These are phyloP conservation scores for Ceratopteris richardii DNA, from an alignment of 75 land plant genomes.

Conservation along the genomic window DNA sequence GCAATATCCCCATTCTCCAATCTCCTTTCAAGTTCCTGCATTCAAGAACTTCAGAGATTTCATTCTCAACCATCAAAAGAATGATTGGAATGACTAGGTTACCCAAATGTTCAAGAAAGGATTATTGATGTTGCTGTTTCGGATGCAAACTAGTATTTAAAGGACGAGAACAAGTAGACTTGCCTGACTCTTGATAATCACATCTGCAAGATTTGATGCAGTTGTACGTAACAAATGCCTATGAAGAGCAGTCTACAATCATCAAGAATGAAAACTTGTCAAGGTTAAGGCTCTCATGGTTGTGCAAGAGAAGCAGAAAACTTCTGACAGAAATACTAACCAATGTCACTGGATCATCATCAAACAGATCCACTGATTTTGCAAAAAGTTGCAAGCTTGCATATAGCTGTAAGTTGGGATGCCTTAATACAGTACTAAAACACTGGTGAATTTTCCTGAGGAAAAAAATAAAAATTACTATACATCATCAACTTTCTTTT, in stretches of 20 bases:
- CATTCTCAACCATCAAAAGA: no score
- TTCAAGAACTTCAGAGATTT: slow-evolving; percentile 6
- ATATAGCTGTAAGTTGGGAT: slow-evolving; percentile 39
- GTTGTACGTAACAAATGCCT: slow-evolving; percentile 79
- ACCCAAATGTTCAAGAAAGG: no score
- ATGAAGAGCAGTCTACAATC: slow-evolving; percentile 57
- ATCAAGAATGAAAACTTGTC: no score
- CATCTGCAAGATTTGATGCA: slow-evolving; percentile 62
- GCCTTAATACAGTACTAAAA: neutral
- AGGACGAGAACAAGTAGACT: neutral
- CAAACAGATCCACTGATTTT: slow-evolving; percentile 89
- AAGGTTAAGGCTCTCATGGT: no score
- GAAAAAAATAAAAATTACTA: no score
- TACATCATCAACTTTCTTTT: slow-evolving; percentile 85
- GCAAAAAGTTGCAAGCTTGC: slow-evolving; percentile 81
- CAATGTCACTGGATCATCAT: slow-evolving; percentile 65
- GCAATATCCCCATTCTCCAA: slow-evolving; percentile 57
- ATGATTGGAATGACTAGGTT: no score
- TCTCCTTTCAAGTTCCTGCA: slow-evolving; percentile 70
- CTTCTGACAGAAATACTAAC: slow-evolving; percentile 24
- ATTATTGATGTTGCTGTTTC: no score
- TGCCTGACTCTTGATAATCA: slow-evolving; percentile 56
- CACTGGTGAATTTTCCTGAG: no score
- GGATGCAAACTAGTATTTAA: no score
- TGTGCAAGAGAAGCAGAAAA: no score